phyloP scores from a whole-genome alignment of 805 yeast genomes.

The Candida xiaguanensis region DNA sequence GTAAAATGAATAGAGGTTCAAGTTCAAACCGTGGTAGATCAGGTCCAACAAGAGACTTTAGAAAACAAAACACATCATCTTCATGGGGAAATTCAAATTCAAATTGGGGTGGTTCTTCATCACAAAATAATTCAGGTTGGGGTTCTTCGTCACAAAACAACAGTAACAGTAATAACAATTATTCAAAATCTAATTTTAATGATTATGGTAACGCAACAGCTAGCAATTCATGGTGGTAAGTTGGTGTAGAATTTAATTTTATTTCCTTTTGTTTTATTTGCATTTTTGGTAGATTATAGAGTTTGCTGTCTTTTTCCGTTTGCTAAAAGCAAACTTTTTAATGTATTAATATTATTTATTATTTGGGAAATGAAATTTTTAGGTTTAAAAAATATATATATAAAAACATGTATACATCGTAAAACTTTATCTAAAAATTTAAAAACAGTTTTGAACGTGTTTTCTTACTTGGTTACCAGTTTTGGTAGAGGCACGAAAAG shows the following conservation, averaged over 20 bases:
- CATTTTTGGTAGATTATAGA: constrained; percentile 13
- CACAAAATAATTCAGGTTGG: constrained; percentile 11
- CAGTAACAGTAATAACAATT: neutral
- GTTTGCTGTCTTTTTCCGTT: constrained; percentile 10
- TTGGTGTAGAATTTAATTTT: constrained; percentile 5
- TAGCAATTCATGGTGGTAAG: constrained; percentile 42
- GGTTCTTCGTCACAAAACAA: constrained; percentile 14
- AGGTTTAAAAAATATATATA: constrained; percentile 3
- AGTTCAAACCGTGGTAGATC: constrained; percentile 50
- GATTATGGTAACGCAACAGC: constrained; percentile 36
- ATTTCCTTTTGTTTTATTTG: constrained; percentile 14
- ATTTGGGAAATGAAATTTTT: constrained; percentile 7
- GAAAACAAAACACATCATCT: constrained; percentile 35
- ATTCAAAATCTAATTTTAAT: constrained; percentile 12
- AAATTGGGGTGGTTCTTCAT: constrained; percentile 10
- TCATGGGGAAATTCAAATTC: constrained; percentile 12
- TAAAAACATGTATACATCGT: neutral
- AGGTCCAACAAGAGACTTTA: constrained; percentile 47
- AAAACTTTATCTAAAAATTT: no score
- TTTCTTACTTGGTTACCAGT: no score
- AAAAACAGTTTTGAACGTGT: no score
- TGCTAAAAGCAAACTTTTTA: constrained; percentile 7
- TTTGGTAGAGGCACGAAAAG: no score
- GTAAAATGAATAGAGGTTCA: constrained; percentile 31
- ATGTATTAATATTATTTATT: constrained; percentile 10